phyloP scores from a whole-genome alignment of 2,329 filamentous ascomycete species.

The Delphinella strobiligena region DNA sequence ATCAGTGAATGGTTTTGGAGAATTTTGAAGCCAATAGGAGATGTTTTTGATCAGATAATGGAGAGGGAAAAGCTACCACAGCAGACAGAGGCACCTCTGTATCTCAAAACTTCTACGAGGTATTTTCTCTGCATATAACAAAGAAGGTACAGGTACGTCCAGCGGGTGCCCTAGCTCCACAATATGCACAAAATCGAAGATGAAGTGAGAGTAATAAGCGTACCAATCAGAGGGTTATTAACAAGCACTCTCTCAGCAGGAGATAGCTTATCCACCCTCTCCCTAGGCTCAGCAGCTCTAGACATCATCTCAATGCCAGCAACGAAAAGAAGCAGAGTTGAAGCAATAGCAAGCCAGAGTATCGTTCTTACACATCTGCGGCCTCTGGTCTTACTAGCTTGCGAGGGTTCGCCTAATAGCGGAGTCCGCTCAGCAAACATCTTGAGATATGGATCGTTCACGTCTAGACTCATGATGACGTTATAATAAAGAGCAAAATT shows the following conservation, averaged over 20 bases:
- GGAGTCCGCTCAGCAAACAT: neutral
- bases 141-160: too few species aligned
- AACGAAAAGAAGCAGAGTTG: neutral
- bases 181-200: neutral
- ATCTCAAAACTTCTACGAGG: neutral
- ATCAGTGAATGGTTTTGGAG: neutral
- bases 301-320: too few species aligned
- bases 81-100: too few species aligned
- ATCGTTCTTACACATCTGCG: neutral
- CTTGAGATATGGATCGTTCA: neutral
- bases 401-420: neutral
- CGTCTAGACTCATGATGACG: neutral
- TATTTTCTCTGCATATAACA: too few species aligned
- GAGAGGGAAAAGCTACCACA: neutral
- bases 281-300: neutral
- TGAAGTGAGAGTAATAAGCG: neutral
- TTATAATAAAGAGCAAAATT: neutral
- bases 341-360: neutral
- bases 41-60: neutral
- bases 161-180: too few species aligned
- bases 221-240: conserved; percentile 29
- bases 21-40: neutral
- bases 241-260: conserved; percentile 21
- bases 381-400: neutral
- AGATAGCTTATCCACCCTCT: neutral